phyloP scores from a whole-genome alignment of 257 asterid species.

The Solanum neorickii region DNA sequence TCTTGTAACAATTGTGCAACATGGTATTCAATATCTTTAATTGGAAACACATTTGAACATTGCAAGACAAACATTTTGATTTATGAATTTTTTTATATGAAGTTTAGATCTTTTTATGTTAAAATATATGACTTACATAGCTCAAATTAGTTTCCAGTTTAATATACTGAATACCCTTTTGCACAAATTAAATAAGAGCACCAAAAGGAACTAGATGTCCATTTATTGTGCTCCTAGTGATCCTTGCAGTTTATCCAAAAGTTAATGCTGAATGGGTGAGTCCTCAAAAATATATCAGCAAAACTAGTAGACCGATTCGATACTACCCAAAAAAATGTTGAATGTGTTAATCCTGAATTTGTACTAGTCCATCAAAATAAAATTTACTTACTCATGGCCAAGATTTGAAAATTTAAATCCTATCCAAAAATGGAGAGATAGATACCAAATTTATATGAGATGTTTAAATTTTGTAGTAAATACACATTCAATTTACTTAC shows the following conservation, averaged over 20 bases:
- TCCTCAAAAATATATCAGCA: conserved; percentile 33
- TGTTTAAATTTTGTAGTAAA: background rate
- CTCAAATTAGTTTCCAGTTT: conserved; percentile 75
- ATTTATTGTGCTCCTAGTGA: conserved; percentile 48
- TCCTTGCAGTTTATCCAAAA: conserved; percentile 79
- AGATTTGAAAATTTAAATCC: background rate
- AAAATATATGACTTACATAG: conserved; percentile 28
- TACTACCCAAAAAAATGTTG: background rate
- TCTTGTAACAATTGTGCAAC: too few species aligned
- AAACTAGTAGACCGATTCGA: background rate
- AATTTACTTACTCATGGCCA: background rate
- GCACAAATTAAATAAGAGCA: conserved; percentile 72
- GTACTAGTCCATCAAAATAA: background rate
- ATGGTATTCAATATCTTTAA: too few species aligned
- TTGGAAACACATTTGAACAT: too few species aligned
- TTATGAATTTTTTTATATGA: too few species aligned
- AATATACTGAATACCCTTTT: conserved; percentile 76
- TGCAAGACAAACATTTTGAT: too few species aligned
- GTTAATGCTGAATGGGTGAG: conserved; percentile 75
- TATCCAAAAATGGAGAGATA: too few species aligned
- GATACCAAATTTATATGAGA: background rate
- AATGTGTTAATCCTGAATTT: too few species aligned
- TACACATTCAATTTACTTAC: too few species aligned
- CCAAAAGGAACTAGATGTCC: conserved; percentile 88
- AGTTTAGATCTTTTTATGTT: too few species aligned